phyloP scores from a whole-genome alignment of 1,139 yeast genomes.

The Yamadazyma trypodendri region DNA sequence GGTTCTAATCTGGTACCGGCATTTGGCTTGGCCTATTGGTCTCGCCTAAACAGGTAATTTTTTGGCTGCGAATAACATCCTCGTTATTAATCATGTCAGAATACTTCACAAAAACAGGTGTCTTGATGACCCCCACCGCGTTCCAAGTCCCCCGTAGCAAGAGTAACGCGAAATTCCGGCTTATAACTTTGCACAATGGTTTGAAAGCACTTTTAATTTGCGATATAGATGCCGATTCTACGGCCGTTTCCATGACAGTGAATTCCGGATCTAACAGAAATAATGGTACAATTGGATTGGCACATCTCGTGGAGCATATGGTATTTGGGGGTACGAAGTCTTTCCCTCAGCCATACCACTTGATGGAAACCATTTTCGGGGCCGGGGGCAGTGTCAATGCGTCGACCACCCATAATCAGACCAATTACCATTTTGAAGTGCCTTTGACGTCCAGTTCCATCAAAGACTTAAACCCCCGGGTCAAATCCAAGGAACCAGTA shows the following conservation, averaged over 20 bases:
- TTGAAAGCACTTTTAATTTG: constrained; percentile 51
- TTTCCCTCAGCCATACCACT: constrained; percentile 47
- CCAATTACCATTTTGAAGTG: constrained; percentile 59
- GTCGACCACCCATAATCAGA: constrained; percentile 62
- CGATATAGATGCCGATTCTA: constrained; percentile 50
- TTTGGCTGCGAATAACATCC: constrained; percentile 6
- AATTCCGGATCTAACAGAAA: constrained; percentile 66
- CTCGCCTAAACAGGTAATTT: constrained; percentile 7
- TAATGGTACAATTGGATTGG: constrained; percentile 57
- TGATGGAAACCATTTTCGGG: constrained; percentile 40
- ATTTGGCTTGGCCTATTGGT: neutral
- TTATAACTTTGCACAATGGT: constrained; percentile 54
- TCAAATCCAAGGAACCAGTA: constrained; percentile 25
- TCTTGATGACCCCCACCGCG: neutral
- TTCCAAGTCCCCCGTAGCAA: constrained; percentile 7
- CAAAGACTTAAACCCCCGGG: constrained; percentile 2
- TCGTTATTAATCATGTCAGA: neutral
- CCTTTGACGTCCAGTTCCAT: constrained; percentile 34
- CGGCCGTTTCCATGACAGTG: constrained; percentile 48
- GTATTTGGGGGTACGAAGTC: constrained; percentile 57
- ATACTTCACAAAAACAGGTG: neutral
- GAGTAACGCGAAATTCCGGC: constrained; percentile 16
- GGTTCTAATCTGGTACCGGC: too few species aligned
- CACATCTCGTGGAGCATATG: constrained; percentile 76
- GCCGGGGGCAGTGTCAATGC: constrained; percentile 65